Conservation (phyloP, 2,329 filamentous ascomycete species). For the Aspergillus piperis region DNA sequence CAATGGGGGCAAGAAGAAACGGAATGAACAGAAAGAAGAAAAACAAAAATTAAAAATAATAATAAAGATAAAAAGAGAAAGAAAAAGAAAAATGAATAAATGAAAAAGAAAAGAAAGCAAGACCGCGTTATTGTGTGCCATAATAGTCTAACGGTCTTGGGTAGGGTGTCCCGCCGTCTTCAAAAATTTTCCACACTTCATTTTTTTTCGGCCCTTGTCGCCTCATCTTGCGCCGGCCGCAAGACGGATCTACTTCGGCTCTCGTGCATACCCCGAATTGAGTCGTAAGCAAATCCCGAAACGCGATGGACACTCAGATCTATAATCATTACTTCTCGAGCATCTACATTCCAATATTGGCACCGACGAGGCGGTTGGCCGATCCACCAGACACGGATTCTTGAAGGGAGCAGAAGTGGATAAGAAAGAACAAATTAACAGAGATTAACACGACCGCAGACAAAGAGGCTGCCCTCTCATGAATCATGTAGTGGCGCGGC, state of each 20-base stretch:
- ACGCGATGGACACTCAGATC: not conserved
- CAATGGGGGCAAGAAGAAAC: too few species aligned
- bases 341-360: not conserved
- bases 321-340: not conserved
- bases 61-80: too few species aligned
- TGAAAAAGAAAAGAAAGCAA: not conserved
- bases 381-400: conserved; percentile 4
- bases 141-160: not conserved
- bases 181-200: not conserved
- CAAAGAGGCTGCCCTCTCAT: not conserved
- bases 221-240: not conserved
- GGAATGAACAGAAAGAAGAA: too few species aligned
- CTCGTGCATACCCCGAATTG: conserved; percentile 1
- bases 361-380: not conserved
- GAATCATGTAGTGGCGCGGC: not conserved
- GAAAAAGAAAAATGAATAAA: not conserved
- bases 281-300: conserved; percentile 9
- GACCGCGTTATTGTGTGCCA: not conserved
- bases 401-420: not conserved
- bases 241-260: conserved; percentile 10
- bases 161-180: not conserved
- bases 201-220: not conserved
- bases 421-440: too few species aligned
- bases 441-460: too few species aligned
- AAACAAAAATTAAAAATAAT: too few species aligned